Evolutionary conservation across 176 grass and related monocot genomes (phyloP).

Genomic region (Paspalum notatum): DNA sequence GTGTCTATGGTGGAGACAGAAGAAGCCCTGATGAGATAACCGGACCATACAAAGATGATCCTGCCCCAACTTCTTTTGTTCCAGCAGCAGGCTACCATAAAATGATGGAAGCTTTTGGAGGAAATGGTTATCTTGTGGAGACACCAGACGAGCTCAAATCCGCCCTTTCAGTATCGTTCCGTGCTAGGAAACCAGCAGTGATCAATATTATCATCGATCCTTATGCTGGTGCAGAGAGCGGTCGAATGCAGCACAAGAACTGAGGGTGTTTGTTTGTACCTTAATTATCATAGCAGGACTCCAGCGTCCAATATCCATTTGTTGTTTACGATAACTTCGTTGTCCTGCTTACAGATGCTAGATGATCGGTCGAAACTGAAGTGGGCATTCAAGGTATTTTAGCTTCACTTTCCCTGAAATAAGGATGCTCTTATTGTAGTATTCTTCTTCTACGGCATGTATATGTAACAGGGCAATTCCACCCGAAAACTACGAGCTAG

Average conservation of each 20-base stretch:
- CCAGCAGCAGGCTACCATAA: slow-evolving; percentile 74
- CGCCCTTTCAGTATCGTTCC: slow-evolving; percentile 74
- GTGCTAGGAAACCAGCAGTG: slow-evolving; percentile 67
- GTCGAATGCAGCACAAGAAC: slow-evolving; percentile 98
- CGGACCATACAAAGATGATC: slow-evolving; percentile 86
- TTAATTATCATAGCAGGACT: slow-evolving; percentile 2
- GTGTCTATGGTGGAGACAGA: slow-evolving; percentile 90
- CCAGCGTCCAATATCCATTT: neutral
- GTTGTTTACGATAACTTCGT: neutral
- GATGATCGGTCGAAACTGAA: slow-evolving; percentile 1
- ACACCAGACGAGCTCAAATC: slow-evolving; percentile 77
- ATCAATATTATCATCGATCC: slow-evolving; percentile 87
- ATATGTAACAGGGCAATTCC: neutral
- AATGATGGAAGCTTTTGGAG: slow-evolving; percentile 90
- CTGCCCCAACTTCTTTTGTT: slow-evolving; percentile 93
- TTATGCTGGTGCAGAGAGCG: slow-evolving; percentile 83
- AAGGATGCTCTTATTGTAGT: neutral
- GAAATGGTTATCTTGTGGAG: slow-evolving; percentile 71
- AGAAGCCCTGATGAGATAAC: slow-evolving; percentile 82
- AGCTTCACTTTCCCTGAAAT: neutral
- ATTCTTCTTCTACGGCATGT: neutral
- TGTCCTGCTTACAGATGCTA: slow-evolving; percentile 2
- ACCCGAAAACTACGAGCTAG: too few species aligned
- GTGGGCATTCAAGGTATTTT: neutral
- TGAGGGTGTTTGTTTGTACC: slow-evolving; percentile 41